Percentiles rank a stretch among this genome's conserved stretches.
Conservation (phyloP, 805 yeast species). For the Metschnikowia lunata region DNA sequence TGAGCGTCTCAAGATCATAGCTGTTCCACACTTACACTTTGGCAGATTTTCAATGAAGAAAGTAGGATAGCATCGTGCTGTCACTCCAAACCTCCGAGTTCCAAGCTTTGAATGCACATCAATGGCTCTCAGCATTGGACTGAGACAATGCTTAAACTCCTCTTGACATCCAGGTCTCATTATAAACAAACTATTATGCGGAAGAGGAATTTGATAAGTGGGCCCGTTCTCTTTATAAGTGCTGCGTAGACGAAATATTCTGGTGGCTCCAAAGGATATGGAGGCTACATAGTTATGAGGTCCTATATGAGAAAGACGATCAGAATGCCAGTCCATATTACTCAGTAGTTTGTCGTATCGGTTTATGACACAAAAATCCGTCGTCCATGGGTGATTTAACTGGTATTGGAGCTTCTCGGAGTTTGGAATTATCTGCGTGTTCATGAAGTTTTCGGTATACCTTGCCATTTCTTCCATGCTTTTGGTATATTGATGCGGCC, state of each 20-base stretch:
- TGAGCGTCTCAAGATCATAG: conserved; percentile 56
- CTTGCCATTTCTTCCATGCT: conserved; percentile 36
- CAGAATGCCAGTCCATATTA: conserved; percentile 73
- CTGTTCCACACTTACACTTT: conserved; percentile 43
- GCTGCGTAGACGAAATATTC: conserved; percentile 60
- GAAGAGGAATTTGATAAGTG: conserved; percentile 53
- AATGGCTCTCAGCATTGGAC: conserved; percentile 38
- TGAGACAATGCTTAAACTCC: conserved; percentile 62
- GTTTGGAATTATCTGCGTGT: conserved; percentile 30
- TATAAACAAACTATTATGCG: conserved; percentile 63
- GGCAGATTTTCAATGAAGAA: conserved; percentile 36
- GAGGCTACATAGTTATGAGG: conserved; percentile 69
- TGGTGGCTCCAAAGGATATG: conserved; percentile 61
- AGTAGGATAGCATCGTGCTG: conserved; percentile 54
- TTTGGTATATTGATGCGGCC: conserved; percentile 31
- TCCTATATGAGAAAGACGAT: conserved; percentile 66
- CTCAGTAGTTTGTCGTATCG: conserved; percentile 46
- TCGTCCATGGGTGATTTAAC: conserved; percentile 41
- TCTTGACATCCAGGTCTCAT: conserved; percentile 85
- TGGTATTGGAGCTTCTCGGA: conserved; percentile 37
- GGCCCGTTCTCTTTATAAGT: conserved; percentile 28
- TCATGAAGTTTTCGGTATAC: conserved; percentile 37
- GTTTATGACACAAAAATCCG: conserved; percentile 54
- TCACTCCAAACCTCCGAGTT: conserved; percentile 53
- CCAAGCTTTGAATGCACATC: conserved; percentile 48